A percentile compares a stretch with the other conserved stretches of the same genome.
Evolutionary conservation across 495 filamentous ascomycete genomes (phyloP).

Genomic region (Aspergillus taichungensis): DNA sequence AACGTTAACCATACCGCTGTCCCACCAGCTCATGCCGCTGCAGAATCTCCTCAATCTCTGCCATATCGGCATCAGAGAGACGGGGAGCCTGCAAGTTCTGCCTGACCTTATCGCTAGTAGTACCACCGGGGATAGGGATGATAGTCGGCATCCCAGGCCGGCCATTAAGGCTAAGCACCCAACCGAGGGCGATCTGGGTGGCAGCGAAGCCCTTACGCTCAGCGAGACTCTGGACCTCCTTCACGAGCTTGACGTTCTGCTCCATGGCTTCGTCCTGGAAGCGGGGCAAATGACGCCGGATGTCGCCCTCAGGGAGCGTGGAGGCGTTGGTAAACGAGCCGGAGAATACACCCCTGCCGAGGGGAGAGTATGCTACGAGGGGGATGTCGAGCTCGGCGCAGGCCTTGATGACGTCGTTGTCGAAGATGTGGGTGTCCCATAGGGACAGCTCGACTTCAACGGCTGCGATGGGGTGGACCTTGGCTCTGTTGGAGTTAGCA

Average conservation of each 20-base stretch:
- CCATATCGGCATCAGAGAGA: constrained; percentile 34
- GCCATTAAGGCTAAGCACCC: constrained; percentile 49
- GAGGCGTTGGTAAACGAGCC: constrained; percentile 51
- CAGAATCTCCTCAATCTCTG: constrained; percentile 36
- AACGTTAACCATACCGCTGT: constrained; percentile 18
- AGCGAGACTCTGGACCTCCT: constrained; percentile 58
- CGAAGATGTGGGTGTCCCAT: constrained; percentile 55
- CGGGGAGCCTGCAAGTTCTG: constrained; percentile 35
- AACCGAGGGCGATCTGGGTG: constrained; percentile 70
- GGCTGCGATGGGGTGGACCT: constrained; percentile 57
- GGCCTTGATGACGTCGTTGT: constrained; percentile 63
- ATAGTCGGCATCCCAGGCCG: constrained; percentile 58
- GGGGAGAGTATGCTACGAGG: constrained; percentile 56
- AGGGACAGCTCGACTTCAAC: constrained; percentile 79
- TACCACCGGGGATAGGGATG: constrained; percentile 75
- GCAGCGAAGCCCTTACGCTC: constrained; percentile 59
- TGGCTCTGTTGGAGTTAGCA: constrained; percentile 31
- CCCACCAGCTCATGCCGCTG: constrained; percentile 31
- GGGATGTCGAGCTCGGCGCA: constrained; percentile 67
- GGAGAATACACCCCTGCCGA: constrained; percentile 46
- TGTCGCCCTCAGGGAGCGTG: constrained; percentile 55
- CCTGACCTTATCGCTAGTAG: constrained; percentile 35
- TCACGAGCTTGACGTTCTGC: constrained; percentile 62
- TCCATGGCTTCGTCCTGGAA: constrained; percentile 64
- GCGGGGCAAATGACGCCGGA: constrained; percentile 45